These are phyloP conservation scores for Eutrema salsugineum DNA, from an alignment of 441 rosid species.

Conservation along the genomic window DNA sequence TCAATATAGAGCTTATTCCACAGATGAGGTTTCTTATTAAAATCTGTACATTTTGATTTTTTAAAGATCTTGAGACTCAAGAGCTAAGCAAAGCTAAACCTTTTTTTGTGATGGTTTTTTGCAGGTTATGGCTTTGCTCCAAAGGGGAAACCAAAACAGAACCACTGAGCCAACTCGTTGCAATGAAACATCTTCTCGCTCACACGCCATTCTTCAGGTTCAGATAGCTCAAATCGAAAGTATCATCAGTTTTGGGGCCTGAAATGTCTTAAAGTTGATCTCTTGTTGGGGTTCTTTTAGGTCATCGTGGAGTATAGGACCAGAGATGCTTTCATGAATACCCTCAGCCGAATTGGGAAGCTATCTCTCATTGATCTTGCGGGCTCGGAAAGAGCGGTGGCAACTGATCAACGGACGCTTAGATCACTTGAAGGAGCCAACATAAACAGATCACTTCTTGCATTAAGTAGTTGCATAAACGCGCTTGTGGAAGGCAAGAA, in stretches of 20 bases:
- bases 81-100: background rate
- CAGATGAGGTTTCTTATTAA: slow-evolving; percentile 63
- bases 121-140: slow-evolving; percentile 91
- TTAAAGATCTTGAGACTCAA: background rate
- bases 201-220: slow-evolving; percentile 95
- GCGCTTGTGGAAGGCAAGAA: slow-evolving; percentile 96
- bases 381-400: slow-evolving; percentile 94
- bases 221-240: background rate
- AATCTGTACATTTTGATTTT: background rate
- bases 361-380: slow-evolving; percentile 94
- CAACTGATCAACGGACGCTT: slow-evolving; percentile 89
- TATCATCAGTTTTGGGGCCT: background rate
- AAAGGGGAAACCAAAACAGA: slow-evolving; percentile 87
- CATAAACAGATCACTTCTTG: slow-evolving; percentile 89
- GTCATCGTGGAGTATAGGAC: slow-evolving; percentile 75
- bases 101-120: slow-evolving; percentile 10
- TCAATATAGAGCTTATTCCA: slow-evolving; percentile 90
- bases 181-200: slow-evolving; percentile 93
- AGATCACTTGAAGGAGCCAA: slow-evolving; percentile 94
- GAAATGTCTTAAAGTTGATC: background rate
- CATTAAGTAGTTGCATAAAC: slow-evolving; percentile 91
- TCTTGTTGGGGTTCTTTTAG: slow-evolving; percentile 32
- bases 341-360: slow-evolving; percentile 66
- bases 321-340: slow-evolving; percentile 64
- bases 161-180: slow-evolving; percentile 94